phyloP scores from a whole-genome alignment of 1,284 basidiomycete genomes.

The Puccinia hordei region DNA sequence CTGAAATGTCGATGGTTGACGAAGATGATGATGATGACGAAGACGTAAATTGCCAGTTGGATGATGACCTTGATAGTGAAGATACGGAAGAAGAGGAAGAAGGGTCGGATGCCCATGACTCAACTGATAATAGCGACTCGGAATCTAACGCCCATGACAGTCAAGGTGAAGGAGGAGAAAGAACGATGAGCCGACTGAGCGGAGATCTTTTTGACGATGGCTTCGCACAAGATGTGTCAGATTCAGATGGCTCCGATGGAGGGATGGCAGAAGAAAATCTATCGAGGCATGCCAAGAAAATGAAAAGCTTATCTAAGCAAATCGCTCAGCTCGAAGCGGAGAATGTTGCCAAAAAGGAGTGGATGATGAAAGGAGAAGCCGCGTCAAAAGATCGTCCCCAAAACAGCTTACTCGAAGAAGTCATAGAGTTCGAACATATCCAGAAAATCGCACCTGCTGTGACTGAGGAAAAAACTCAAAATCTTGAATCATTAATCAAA shows the following conservation, averaged over 20 bases:
- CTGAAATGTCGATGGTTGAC: slow-evolving; percentile 7
- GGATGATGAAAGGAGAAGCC: slow-evolving; percentile 91
- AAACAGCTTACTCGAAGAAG: slow-evolving; percentile 88
- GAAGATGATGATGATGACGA: slow-evolving; percentile 60
- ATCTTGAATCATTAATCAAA: slow-evolving; percentile 89
- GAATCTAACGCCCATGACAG: slow-evolving; percentile 55
- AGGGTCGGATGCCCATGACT: slow-evolving; percentile 48
- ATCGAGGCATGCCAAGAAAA: slow-evolving; percentile 64
- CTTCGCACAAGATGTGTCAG: slow-evolving; percentile 60
- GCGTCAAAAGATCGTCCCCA: slow-evolving; percentile 77
- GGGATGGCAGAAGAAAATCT: slow-evolving; percentile 55
- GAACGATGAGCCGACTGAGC: slow-evolving; percentile 63
- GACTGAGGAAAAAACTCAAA: slow-evolving; percentile 81
- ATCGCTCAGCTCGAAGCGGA: slow-evolving; percentile 65
- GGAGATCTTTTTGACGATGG: slow-evolving; percentile 65
- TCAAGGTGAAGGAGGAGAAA: slow-evolving; percentile 55
- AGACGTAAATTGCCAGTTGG: slow-evolving; percentile 60
- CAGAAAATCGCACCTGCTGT: slow-evolving; percentile 84
- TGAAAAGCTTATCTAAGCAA: slow-evolving; percentile 63
- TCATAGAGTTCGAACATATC: slow-evolving; percentile 88
- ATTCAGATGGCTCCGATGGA: slow-evolving; percentile 53
- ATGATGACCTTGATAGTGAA: slow-evolving; percentile 49
- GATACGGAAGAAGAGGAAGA: slow-evolving; percentile 52
- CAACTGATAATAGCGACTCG: slow-evolving; percentile 48
- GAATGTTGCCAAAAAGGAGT: slow-evolving; percentile 70